These are phyloP conservation scores for Yamadazyma pseudoaaseri DNA, from an alignment of 1,139 yeast species.

Conservation along the genomic window DNA sequence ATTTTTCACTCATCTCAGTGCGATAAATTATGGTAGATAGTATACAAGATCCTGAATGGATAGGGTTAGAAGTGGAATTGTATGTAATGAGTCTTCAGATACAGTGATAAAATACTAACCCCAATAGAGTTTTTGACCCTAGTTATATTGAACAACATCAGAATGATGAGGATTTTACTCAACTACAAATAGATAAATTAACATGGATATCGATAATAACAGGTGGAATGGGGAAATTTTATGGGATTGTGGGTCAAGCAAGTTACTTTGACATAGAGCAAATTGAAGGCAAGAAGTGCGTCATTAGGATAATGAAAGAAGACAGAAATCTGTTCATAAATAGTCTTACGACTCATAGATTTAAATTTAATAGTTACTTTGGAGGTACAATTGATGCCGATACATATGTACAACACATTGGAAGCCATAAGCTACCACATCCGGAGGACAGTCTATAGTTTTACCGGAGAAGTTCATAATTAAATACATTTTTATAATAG, in stretches of 20 bases:
- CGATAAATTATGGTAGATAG: background rate
- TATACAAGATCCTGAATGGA: slow-evolving; percentile 6
- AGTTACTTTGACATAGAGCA: slow-evolving; percentile 27
- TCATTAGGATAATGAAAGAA: slow-evolving; percentile 25
- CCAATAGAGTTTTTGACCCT: slow-evolving; percentile 11
- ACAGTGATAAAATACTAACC: slow-evolving; percentile 7
- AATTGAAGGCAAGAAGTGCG: slow-evolving; percentile 12
- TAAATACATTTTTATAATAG: no score
- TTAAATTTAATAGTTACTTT: slow-evolving; percentile 23
- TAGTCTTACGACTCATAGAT: slow-evolving; percentile 31
- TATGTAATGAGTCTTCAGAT: slow-evolving; percentile 9
- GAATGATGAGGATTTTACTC: slow-evolving; percentile 3
- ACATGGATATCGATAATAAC: slow-evolving; percentile 33
- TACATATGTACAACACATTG: slow-evolving; percentile 18
- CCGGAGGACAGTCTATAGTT: no score
- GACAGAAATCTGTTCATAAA: slow-evolving; percentile 28
- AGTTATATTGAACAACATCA: slow-evolving; percentile 4
- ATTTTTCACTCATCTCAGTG: slow-evolving; percentile 1
- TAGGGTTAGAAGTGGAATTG: slow-evolving; percentile 10
- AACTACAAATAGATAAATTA: slow-evolving; percentile 13
- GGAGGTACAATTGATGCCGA: slow-evolving; percentile 24
- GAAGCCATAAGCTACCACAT: no score
- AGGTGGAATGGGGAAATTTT: slow-evolving; percentile 25
- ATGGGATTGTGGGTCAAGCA: slow-evolving; percentile 40
- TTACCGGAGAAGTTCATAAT: no score